Conservation (phyloP, 2,329 filamentous ascomycete species). For the Fusarium udum region DNA sequence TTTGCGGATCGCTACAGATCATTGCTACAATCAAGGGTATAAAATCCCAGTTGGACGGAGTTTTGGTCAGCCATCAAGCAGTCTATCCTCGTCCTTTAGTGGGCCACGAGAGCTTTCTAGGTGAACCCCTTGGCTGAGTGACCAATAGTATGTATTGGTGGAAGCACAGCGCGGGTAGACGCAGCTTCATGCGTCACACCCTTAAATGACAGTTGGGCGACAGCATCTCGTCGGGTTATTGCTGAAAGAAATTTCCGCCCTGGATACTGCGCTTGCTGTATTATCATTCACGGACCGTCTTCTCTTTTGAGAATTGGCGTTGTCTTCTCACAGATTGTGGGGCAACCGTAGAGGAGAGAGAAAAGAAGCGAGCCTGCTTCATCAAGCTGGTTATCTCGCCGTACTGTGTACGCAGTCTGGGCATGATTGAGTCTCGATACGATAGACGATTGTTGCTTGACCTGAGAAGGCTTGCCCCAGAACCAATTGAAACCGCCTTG, state of each 20-base stretch:
- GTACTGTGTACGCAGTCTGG: conserved; percentile 5
- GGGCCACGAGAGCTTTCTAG: conserved; percentile 20
- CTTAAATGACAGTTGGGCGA: conserved; percentile 40
- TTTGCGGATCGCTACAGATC: conserved; percentile 29
- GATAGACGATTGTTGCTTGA: conserved; percentile 13
- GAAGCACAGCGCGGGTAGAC: conserved; percentile 19
- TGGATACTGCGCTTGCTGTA: conserved; percentile 20
- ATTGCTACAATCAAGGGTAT: conserved; percentile 5
- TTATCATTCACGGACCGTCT: conserved; percentile 14
- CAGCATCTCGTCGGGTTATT: conserved; percentile 36
- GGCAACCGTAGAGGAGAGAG: conserved; percentile 10
- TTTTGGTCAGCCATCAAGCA: conserved; percentile 17
- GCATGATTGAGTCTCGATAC: conserved; percentile 2
- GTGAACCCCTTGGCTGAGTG: conserved; percentile 10
- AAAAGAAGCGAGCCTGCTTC: conserved; percentile 15
- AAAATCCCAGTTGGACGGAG: conserved; percentile 22
- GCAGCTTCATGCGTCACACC: conserved; percentile 29
- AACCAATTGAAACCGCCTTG: conserved; percentile 32
- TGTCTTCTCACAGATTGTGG: conserved; percentile 11
- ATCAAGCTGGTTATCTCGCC: conserved; percentile 6
- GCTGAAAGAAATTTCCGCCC: conserved; percentile 38
- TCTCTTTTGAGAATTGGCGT: conserved; percentile 5
- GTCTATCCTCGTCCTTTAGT: conserved; percentile 11
- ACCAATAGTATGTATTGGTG: conserved; percentile 33
- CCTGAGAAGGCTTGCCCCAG: conserved; percentile 22